These are phyloP conservation scores for Pichia californica DNA, from an alignment of 805 yeast genomes.

Conservation along the genomic window DNA sequence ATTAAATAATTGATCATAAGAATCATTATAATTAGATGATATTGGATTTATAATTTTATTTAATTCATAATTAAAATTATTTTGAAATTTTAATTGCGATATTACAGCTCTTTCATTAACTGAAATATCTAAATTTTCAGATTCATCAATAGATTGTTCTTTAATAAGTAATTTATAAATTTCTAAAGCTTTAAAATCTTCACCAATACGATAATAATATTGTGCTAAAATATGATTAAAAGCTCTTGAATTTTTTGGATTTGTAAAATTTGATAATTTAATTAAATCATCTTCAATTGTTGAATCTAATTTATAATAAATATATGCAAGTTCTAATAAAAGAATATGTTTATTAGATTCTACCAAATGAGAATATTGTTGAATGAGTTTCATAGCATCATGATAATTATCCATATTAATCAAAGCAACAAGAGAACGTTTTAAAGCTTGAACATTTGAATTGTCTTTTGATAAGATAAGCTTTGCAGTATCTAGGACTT, in stretches of 20 bases:
- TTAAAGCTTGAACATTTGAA: slow-evolving; percentile 26
- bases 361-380: slow-evolving; percentile 1
- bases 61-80: slow-evolving; percentile 2
- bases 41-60: slow-evolving; percentile 3
- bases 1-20: slow-evolving; percentile 59
- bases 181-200: slow-evolving; percentile 37
- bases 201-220: slow-evolving; percentile 42
- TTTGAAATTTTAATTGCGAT: slow-evolving; percentile 35
- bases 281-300: slow-evolving; percentile 19
- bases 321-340: slow-evolving; percentile 49
- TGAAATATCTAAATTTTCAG: slow-evolving; percentile 42
- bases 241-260: slow-evolving; percentile 27
- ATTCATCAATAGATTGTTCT: slow-evolving; percentile 25
- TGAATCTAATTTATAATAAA: slow-evolving; percentile 46
- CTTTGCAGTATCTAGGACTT: slow-evolving; percentile 28
- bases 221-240: slow-evolving; percentile 47
- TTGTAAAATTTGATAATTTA: neutral
- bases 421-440: slow-evolving; percentile 47
- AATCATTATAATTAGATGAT: slow-evolving; percentile 13
- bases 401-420: slow-evolving; percentile 53
- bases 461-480: slow-evolving; percentile 25
- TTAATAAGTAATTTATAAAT: slow-evolving; percentile 32
- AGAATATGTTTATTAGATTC: slow-evolving; percentile 16
- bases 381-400: slow-evolving; percentile 34
- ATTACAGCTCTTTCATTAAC: slow-evolving; percentile 67